Conservation (phyloP, 2,329 filamentous ascomycete genomes). For the Curvularia sp. region DNA sequence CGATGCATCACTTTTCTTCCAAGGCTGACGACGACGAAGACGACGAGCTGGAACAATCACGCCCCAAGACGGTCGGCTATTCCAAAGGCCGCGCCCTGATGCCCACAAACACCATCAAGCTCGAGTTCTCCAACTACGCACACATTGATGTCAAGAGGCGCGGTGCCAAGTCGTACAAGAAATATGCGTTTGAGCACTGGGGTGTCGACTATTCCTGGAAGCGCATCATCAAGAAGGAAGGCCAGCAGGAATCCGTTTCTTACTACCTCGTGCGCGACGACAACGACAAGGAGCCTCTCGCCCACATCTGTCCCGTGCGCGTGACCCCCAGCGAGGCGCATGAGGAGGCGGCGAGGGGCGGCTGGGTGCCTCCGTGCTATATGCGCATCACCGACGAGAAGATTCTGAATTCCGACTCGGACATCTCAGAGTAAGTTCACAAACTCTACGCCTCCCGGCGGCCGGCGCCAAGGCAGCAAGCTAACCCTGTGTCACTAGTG, state of each 20-base stretch:
- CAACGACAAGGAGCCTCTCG: conserved; percentile 67
- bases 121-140: conserved; percentile 98
- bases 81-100: conserved; percentile 51
- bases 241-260: conserved; percentile 67
- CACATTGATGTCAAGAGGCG: conserved; percentile 81
- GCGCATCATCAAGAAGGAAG: conserved; percentile 72
- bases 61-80: conserved; percentile 45
- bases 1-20: conserved; percentile 43
- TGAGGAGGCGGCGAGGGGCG: conserved; percentile 78
- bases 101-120: conserved; percentile 79
- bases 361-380: conserved; percentile 88
- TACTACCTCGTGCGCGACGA: conserved; percentile 80
- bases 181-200: conserved; percentile 96
- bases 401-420: conserved; percentile 72
- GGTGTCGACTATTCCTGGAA: conserved; percentile 85
- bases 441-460: background rate
- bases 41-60: conserved; percentile 30
- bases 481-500: conserved; percentile 59
- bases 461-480: conserved; percentile 8
- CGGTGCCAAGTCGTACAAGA: conserved; percentile 70
- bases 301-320: conserved; percentile 83
- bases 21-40: conserved; percentile 28
- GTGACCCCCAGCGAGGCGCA: conserved; percentile 72
- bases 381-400: conserved; percentile 85
- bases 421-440: conserved; percentile 81